Conservation (phyloP, 2,329 filamentous ascomycete genomes). For the Grosmannia penicillata region DNA sequence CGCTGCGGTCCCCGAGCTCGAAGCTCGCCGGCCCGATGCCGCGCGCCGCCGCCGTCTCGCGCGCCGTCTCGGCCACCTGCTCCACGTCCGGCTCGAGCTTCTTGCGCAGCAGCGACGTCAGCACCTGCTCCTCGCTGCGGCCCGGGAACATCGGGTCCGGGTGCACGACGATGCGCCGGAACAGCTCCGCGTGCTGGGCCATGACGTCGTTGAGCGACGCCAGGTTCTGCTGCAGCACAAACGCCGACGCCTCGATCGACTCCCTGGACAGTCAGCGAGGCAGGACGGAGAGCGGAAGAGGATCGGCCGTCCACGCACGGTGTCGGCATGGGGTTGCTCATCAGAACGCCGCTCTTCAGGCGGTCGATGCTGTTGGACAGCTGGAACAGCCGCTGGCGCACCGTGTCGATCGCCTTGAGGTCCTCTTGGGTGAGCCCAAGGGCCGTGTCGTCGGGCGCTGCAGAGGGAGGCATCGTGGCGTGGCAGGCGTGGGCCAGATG, state of each 20-base stretch:
- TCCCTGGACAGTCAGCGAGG: constrained; percentile 29
- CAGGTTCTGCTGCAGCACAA: constrained; percentile 58
- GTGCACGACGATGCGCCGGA: constrained; percentile 57
- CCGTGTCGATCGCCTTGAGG: constrained; percentile 55
- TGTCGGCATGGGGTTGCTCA: constrained; percentile 50
- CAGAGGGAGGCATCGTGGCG: constrained; percentile 13
- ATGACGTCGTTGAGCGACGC: constrained; percentile 50
- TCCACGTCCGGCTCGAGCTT: constrained; percentile 70
- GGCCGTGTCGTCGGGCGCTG: constrained; percentile 14
- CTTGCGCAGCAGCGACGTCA: constrained; percentile 62
- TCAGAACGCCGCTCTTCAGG: constrained; percentile 43
- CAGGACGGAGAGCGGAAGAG: not conserved
- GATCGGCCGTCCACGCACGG: constrained; percentile 30
- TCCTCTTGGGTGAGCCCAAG: constrained; percentile 43
- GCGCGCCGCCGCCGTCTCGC: constrained; percentile 25
- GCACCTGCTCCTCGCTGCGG: constrained; percentile 48
- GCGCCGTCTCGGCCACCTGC: constrained; percentile 52
- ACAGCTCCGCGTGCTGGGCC: constrained; percentile 48
- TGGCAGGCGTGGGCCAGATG: not conserved
- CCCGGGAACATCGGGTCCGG: constrained; percentile 64
- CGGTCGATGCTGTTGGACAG: constrained; percentile 54
- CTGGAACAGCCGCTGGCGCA: constrained; percentile 52
- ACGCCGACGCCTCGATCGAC: constrained; percentile 56
- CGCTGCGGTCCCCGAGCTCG: constrained; percentile 20
- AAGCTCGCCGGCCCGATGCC: constrained; percentile 17